Evolutionary conservation across 805 yeast species (phyloP).

Genomic region (Cyberlindnera bimundalis): DNA sequence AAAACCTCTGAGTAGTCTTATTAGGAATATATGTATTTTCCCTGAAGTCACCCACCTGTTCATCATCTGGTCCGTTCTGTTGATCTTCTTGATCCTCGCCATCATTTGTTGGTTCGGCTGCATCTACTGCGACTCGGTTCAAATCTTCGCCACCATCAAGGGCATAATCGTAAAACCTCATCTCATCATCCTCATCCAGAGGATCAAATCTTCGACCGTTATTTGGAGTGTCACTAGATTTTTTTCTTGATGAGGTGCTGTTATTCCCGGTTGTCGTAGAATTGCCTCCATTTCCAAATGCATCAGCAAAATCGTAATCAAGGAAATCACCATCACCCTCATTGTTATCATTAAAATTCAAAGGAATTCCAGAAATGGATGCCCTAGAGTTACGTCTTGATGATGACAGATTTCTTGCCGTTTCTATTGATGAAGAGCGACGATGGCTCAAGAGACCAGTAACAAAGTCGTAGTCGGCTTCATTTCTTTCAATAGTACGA

Average conservation of each 20-base stretch:
- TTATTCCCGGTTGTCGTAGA: constrained; percentile 1
- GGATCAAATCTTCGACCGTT: constrained; percentile 16
- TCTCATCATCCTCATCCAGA: constrained; percentile 15
- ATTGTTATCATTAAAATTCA: constrained; percentile 7
- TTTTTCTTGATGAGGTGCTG: constrained; percentile 13
- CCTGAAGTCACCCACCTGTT: no score
- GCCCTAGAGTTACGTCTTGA: constrained; percentile 26
- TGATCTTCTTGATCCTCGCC: no score
- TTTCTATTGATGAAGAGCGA: constrained; percentile 22
- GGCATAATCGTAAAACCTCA: constrained; percentile 11
- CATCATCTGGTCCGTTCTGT: no score
- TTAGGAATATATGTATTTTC: no score
- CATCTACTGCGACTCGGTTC: neutral
- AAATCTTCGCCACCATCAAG: neutral
- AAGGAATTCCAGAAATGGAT: constrained; percentile 20
- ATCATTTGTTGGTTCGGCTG: no score
- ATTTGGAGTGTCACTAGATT: constrained; percentile 18
- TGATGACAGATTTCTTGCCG: constrained; percentile 22
- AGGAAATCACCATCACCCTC: constrained; percentile 2
- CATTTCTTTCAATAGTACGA: neutral
- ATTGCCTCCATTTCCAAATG: constrained; percentile 4
- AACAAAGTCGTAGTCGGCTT: constrained; percentile 23
- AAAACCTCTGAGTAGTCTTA: constrained; percentile 21
- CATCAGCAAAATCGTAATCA: constrained; percentile 6
- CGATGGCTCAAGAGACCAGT: constrained; percentile 26